phyloP scores from a whole-genome alignment of 1,139 yeast species.

The Blastobotrys ciferrii region DNA sequence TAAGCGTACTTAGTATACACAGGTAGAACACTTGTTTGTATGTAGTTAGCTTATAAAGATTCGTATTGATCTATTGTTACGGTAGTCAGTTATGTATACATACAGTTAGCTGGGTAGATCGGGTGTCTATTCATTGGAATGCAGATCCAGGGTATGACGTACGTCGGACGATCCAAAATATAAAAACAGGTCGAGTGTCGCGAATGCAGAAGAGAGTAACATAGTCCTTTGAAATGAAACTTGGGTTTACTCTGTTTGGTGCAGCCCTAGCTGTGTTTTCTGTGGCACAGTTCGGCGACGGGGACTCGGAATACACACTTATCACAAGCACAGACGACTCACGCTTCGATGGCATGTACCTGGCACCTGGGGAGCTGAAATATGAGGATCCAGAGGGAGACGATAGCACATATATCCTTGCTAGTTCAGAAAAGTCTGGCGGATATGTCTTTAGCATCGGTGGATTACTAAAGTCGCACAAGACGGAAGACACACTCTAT shows the following conservation, averaged over 20 bases:
- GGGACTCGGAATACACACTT: background rate
- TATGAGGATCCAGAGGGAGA: slow-evolving; percentile 6
- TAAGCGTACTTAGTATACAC: too few relatives aligned
- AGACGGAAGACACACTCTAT: background rate
- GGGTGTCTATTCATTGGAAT: too few relatives aligned
- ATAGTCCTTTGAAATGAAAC: background rate
- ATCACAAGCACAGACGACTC: background rate
- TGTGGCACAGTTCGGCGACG: background rate
- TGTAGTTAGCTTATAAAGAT: too few relatives aligned
- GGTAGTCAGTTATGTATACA: too few relatives aligned
- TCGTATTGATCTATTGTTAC: too few relatives aligned
- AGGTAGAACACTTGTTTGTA: too few relatives aligned
- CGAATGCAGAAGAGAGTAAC: too few relatives aligned
- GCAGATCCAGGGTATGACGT: background rate
- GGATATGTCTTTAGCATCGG: background rate
- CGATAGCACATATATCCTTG: background rate
- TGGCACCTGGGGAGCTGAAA: slow-evolving; percentile 2
- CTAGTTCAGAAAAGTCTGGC: background rate
- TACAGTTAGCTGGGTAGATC: too few relatives aligned
- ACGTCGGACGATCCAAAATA: background rate
- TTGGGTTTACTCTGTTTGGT: background rate
- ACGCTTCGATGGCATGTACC: background rate
- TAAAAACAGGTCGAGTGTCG: background rate
- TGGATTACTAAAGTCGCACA: background rate
- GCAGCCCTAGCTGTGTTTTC: background rate